A percentile compares a stretch with the other conserved stretches of the same genome.
These are phyloP conservation scores for Mangifera indica DNA, from an alignment of 345 rosid species.

Conservation along the genomic window DNA sequence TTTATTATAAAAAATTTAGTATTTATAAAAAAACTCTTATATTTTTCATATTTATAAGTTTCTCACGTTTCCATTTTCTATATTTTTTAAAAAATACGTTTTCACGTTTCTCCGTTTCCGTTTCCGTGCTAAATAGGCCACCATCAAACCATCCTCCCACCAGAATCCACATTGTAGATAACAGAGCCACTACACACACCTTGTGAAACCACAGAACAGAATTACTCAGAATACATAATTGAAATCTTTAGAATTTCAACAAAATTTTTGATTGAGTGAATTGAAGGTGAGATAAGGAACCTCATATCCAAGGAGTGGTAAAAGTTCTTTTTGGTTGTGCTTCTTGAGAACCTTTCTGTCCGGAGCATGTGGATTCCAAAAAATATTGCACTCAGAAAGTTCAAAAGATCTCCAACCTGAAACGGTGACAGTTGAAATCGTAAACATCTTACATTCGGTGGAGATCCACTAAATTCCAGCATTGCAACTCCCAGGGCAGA, in stretches of 20 bases:
- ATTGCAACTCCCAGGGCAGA: slow-evolving; percentile 23
- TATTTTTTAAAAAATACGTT: too few relatives aligned
- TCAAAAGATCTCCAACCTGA: slow-evolving; percentile 31
- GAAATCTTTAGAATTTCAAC: not conserved
- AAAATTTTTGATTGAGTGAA: not conserved
- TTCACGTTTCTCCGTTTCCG: too few relatives aligned
- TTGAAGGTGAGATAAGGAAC: not conserved
- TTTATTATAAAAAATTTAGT: too few relatives aligned
- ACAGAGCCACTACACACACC: slow-evolving; percentile 28
- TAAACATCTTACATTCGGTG: slow-evolving; percentile 23
- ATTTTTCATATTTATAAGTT: too few relatives aligned
- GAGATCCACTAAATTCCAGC: slow-evolving; percentile 34
- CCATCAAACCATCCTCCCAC: slow-evolving; percentile 21
- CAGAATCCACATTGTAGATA: slow-evolving; percentile 25
- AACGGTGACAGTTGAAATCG: not conserved
- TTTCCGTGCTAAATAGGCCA: too few relatives aligned
- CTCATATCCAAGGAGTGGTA: slow-evolving; percentile 31
- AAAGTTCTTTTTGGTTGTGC: slow-evolving; percentile 22
- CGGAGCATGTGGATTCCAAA: slow-evolving; percentile 32
- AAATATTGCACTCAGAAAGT: slow-evolving; percentile 32
- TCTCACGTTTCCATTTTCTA: too few relatives aligned
- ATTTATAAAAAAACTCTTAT: too few relatives aligned
- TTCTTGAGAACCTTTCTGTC: slow-evolving; percentile 28
- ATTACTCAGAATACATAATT: not conserved
- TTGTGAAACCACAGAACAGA: not conserved